Base-by-base conservation (phyloP, 306 rosid genomes). In the Myrica gale region DNA sequence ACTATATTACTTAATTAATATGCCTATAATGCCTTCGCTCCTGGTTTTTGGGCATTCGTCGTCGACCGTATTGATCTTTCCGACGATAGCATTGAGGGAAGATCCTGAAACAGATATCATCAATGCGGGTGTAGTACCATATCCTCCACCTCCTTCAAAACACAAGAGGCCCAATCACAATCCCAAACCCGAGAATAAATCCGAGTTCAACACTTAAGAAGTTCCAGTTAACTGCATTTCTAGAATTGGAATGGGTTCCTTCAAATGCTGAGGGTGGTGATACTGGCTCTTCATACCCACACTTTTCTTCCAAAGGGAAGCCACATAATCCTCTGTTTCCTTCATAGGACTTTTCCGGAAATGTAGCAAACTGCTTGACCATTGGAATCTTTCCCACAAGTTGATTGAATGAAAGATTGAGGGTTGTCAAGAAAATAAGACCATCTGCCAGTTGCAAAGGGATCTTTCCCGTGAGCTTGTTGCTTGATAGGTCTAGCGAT, bases 401-500 rank as follows among this genome's bases (percentile, higher is more conserved):
- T 9, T 47, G 7, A 10, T 46, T 46, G 50, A 46, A 46, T 46
- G 50, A 46, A 46, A 46, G 51, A 12, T 47, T 47, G 51, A 47
- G 51, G 12, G 9, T 9, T 6, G 85, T 68, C 0, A 86, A 85
- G 82, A 86, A 86, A 20, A 0, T 74, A 0, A 86, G 80, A 0
- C 0, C 51, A 47, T 3, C 78, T 50, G 76, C 60, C 9, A 77
- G 74, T 5, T 55, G 8, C 1, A 7, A 1, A 66, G 85, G 82
- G 41, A 82, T 82, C 26, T 6, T 7, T 5, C 78, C 79, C 0
- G 7, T 56, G 58, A 81, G 39, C 5, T 20, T 5, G 73, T 78
- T 82, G 1, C 21, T 71, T 5, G 81, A 81, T 16, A 81, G 62
- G 70, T 76, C 84, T 9, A 81, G 47, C 13, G 84, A 76, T 72